A percentile compares a stretch with the other conserved stretches of the same genome.
phyloP scores from a whole-genome alignment of 73 alveolate species.

The Urostyla sp. region DNA sequence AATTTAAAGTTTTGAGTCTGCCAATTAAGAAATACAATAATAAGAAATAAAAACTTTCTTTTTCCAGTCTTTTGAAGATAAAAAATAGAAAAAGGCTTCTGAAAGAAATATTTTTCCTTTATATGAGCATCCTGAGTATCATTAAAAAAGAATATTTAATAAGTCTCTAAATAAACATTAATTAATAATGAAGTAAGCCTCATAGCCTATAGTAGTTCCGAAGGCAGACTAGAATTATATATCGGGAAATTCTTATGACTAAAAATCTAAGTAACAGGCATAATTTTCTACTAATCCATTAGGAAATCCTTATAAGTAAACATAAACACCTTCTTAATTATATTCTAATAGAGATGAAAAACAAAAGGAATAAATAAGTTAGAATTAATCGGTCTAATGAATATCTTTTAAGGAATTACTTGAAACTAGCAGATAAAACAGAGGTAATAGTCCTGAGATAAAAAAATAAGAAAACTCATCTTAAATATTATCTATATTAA shows the following conservation, averaged over 20 bases:
- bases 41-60: background rate
- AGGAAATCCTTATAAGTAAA: constrained; percentile 12
- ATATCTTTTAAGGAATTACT: constrained; percentile 18
- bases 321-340: background rate
- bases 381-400: background rate
- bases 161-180: background rate
- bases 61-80: constrained; percentile 25
- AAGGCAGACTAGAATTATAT: background rate
- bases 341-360: background rate
- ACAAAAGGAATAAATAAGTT: background rate
- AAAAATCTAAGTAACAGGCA: background rate
- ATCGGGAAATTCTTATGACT: background rate
- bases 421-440: constrained; percentile 8
- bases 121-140: constrained; percentile 32
- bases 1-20: no score
- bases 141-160: background rate
- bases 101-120: constrained; percentile 18
- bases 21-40: no score
- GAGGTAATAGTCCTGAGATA: background rate
- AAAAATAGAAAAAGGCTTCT: background rate
- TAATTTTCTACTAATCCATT: background rate
- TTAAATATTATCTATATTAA: background rate
- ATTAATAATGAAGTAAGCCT: background rate
- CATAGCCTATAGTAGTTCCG: background rate
- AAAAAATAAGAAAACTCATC: background rate